Evolutionary conservation across 2,329 filamentous ascomycete species (phyloP), one percentile per base, ranked within the genome.

Genomic region (Venturia nashicola): DNA sequence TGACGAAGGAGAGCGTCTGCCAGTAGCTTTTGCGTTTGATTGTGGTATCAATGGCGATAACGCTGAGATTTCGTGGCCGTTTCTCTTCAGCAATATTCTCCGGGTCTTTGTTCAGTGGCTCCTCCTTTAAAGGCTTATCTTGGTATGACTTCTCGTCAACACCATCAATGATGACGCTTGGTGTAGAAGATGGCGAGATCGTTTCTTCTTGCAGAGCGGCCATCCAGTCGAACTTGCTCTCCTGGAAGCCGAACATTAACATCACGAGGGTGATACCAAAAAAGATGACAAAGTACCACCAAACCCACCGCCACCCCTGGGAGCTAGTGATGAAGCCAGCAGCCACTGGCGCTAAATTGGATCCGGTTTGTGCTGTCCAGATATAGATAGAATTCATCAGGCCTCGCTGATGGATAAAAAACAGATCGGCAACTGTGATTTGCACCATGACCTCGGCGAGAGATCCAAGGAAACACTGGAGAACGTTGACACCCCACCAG

Each of bases 401-500:
- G 5, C 71, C 77, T 42, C 77, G 72, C 66, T 78, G 72, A 67
- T 79, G 77, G 16, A 79, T 75, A 63, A 78, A 79, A 68, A 74
- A 79, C 16, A 79, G 65, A 65, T 79, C 77, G 1, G 72, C 74
- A 43, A 78, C 75, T 0, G 79, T 82, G 68, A 78, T 79, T 69
- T 82, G 80, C 5, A 83, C 79, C 6, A 83, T 70, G 2, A 80
- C 76, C 67, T 83, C 81, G 64, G 78, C 78, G 0, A 80, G 76
- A 18, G 62, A 57, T 43, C 40, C 42, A 0, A 79, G 78, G 77
- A 81, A 81, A 5, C 78, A 79, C 5, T 75, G 75, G 27, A 81
- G 71, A 42, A 81, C 74, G 14, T 79, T 73, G 61, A 76, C 78
- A 4, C 72, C 79, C 0, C 81, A 69, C 66, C 82, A 80, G 12